Conservation (phyloP, 2,329 filamentous ascomycete genomes). For the Alternaria incomplexa region DNA sequence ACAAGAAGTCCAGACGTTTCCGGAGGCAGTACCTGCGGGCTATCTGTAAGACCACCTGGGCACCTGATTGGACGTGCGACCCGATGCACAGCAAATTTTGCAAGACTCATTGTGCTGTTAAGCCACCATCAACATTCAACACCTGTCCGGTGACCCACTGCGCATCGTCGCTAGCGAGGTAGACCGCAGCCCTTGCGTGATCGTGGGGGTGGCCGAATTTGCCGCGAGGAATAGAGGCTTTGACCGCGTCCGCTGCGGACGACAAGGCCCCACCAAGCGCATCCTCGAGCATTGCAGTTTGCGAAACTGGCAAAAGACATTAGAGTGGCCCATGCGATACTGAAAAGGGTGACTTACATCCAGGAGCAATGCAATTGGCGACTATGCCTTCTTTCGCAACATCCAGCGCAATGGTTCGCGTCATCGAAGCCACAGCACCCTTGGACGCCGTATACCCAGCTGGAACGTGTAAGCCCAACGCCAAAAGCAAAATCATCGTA, state of each 20-base stretch:
- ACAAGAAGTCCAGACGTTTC: background rate
- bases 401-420: slow-evolving; percentile 54
- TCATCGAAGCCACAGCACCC: slow-evolving; percentile 55
- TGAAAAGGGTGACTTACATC: background rate
- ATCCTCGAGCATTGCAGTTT: slow-evolving; percentile 41
- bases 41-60: too few relatives aligned
- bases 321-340: background rate
- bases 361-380: slow-evolving; percentile 24
- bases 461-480: slow-evolving; percentile 6
- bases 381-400: slow-evolving; percentile 50
- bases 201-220: slow-evolving; percentile 29
- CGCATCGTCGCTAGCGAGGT: slow-evolving; percentile 54
- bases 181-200: slow-evolving; percentile 46
- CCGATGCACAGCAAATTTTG: background rate
- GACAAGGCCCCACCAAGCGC: slow-evolving; percentile 17
- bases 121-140: background rate
- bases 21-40: too few relatives aligned
- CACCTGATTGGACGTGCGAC: too few relatives aligned
- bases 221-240: slow-evolving; percentile 24
- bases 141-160: slow-evolving; percentile 49
- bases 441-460: slow-evolving; percentile 57
- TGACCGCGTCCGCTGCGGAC: slow-evolving; percentile 14
- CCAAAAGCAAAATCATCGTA: background rate
- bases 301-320: slow-evolving; percentile 27
- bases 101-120: background rate